Evolutionary conservation across 306 rosid genomes (phyloP).

Genomic region (Cicer judaicum): DNA sequence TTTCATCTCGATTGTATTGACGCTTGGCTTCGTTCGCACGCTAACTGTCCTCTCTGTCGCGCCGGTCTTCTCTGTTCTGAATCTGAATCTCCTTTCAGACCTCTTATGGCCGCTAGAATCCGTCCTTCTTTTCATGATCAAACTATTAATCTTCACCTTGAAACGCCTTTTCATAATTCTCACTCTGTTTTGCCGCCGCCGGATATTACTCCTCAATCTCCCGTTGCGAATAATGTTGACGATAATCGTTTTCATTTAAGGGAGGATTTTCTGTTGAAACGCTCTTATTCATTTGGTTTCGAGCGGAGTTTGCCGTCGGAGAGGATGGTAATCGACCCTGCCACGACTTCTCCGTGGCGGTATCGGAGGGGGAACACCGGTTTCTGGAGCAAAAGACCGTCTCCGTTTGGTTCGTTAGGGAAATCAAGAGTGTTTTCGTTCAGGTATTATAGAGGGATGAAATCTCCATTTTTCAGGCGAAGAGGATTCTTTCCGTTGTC

Average conservation of each 20-base stretch:
- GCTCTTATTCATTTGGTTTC: constrained; percentile 90
- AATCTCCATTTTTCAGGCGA: constrained; percentile 83
- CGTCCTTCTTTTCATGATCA: constrained; percentile 82
- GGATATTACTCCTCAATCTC: constrained; percentile 69
- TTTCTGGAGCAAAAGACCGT: constrained; percentile 80
- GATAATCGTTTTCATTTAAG: constrained; percentile 60
- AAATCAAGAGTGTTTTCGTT: constrained; percentile 80
- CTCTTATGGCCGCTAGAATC: constrained; percentile 88
- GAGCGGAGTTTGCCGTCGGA: constrained; percentile 76
- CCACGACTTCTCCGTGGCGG: constrained; percentile 82
- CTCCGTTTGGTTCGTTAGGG: constrained; percentile 80
- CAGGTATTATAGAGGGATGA: constrained; percentile 85
- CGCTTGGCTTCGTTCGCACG: constrained; percentile 91
- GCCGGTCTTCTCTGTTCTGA: constrained; percentile 69
- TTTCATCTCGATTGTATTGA: constrained; percentile 94
- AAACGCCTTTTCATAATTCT: constrained; percentile 50
- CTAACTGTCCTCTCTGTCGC: constrained; percentile 96
- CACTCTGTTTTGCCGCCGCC: constrained; percentile 40
- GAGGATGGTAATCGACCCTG: constrained; percentile 77
- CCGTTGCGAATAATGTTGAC: constrained; percentile 45
- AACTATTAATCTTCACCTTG: constrained; percentile 51
- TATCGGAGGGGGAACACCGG: constrained; percentile 62
- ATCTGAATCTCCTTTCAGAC: constrained; percentile 74
- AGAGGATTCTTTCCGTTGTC: constrained; percentile 78
- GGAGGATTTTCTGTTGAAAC: constrained; percentile 75